Conservation (phyloP, 179 eudicot genomes). For the Heliamphora pulchella region DNA sequence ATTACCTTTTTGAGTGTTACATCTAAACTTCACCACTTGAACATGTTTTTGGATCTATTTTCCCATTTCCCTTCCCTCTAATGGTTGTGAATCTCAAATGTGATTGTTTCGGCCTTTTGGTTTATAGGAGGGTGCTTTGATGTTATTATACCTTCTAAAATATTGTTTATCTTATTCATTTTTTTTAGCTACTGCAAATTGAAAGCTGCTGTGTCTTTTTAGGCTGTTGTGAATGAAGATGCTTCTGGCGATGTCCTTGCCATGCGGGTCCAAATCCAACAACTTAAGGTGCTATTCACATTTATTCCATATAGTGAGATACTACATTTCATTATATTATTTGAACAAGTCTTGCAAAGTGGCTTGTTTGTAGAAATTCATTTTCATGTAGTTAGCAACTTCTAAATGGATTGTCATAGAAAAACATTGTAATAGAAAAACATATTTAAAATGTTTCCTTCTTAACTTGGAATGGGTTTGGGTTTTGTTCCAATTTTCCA, state of each 20-base stretch:
- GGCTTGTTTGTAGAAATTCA: constrained; percentile 7
- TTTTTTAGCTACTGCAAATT: not conserved
- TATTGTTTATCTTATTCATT: not conserved
- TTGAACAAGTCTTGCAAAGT: not conserved
- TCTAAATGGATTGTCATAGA: not conserved
- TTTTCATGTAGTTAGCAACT: not conserved
- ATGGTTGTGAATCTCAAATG: not conserved
- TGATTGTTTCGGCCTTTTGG: not conserved
- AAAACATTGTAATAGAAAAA: not conserved
- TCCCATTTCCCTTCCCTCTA: not conserved
- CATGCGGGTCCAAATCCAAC: constrained; percentile 90
- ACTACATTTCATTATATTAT: not conserved
- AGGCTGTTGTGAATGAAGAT: constrained; percentile 97
- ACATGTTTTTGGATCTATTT: not conserved
- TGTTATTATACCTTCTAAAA: constrained; percentile 9
- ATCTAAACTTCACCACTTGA: not conserved
- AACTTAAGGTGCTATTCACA: constrained; percentile 65
- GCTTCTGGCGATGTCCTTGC: constrained; percentile 99
- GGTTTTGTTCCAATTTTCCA: not conserved
- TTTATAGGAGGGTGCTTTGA: not conserved
- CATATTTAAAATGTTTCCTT: not conserved
- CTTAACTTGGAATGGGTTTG: not conserved
- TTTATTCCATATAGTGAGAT: not conserved
- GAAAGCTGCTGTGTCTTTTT: constrained; percentile 2
- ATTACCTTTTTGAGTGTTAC: not conserved